A percentile compares a stretch with the other conserved stretches of the same genome.
These are phyloP conservation scores for Zygosaccharomyces sapae DNA, from an alignment of 1,139 yeast genomes.

Conservation along the genomic window DNA sequence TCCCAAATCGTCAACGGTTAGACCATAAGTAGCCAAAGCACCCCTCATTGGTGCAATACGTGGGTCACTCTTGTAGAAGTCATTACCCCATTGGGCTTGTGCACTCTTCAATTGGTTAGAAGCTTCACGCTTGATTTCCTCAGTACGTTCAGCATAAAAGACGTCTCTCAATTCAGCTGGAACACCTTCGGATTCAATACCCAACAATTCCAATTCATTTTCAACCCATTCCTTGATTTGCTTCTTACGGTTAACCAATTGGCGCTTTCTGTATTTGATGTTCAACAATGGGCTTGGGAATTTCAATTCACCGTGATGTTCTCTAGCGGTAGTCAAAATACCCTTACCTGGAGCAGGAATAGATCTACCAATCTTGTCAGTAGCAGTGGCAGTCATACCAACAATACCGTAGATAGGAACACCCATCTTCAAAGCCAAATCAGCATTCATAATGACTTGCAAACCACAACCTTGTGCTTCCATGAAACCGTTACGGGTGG, in stretches of 20 bases:
- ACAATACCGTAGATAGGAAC: conserved; percentile 96
- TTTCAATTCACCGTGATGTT: conserved; percentile 78
- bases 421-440: conserved; percentile 94
- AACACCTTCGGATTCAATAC: conserved; percentile 63
- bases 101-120: conserved; percentile 82
- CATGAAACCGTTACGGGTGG: conserved; percentile 96
- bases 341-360: conserved; percentile 99
- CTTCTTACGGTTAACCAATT: conserved; percentile 69
- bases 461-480: conserved; percentile 99
- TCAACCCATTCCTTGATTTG: conserved; percentile 87
- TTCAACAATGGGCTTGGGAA: conserved; percentile 78
- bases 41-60: conserved; percentile 97
- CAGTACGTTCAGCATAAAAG: conserved; percentile 77
- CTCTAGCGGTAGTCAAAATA: conserved; percentile 96
- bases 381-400: conserved; percentile 93
- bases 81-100: conserved; percentile 92
- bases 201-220: conserved; percentile 66
- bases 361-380: conserved; percentile 97
- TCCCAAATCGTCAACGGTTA: conserved; percentile 89
- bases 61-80: conserved; percentile 85
- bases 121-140: conserved; percentile 83
- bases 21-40: conserved; percentile 87
- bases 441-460: conserved; percentile 93
- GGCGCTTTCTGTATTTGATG: conserved; percentile 91
- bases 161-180: conserved; percentile 44